phyloP scores from a whole-genome alignment of 2,329 filamentous ascomycete genomes.

The Fusarium globosum region DNA sequence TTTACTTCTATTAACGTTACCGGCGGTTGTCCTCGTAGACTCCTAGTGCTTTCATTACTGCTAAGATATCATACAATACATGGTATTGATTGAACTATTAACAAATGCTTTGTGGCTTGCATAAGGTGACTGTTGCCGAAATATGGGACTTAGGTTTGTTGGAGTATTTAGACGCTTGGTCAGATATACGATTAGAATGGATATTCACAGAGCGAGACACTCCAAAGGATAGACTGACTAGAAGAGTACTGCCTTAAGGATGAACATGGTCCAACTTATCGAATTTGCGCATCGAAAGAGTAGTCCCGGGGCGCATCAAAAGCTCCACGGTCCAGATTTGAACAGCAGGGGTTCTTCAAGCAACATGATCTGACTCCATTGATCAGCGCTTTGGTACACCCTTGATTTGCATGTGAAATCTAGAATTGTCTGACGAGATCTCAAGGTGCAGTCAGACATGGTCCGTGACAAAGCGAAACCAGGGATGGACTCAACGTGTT shows the following conservation, averaged over 20 bases:
- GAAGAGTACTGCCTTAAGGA: background rate
- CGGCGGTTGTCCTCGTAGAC: background rate
- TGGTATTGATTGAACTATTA: background rate
- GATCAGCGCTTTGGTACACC: slow-evolving; percentile 8
- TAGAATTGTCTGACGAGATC: slow-evolving; percentile 4
- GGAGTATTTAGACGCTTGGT: background rate
- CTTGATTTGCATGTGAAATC: slow-evolving; percentile 15
- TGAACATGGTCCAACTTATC: background rate
- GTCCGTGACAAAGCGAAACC: background rate
- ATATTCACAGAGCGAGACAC: background rate
- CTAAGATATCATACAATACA: background rate
- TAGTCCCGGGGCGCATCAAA: background rate
- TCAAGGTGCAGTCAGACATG: background rate
- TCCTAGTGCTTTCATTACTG: background rate
- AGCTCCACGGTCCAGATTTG: background rate
- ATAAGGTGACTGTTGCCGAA: too few relatives aligned
- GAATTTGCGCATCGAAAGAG: background rate
- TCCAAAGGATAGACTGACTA: background rate
- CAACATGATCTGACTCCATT: slow-evolving; percentile 14
- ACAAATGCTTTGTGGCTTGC: background rate
- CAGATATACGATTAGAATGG: too few relatives aligned
- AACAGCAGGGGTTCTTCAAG: background rate
- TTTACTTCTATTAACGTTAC: background rate
- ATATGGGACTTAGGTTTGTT: too few relatives aligned
- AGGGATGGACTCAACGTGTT: slow-evolving; percentile 9